Percentiles rank a stretch among this genome's conserved stretches.
Conservation (phyloP, 176 grass and related monocot genomes). For the Tuctoria greenei region DNA sequence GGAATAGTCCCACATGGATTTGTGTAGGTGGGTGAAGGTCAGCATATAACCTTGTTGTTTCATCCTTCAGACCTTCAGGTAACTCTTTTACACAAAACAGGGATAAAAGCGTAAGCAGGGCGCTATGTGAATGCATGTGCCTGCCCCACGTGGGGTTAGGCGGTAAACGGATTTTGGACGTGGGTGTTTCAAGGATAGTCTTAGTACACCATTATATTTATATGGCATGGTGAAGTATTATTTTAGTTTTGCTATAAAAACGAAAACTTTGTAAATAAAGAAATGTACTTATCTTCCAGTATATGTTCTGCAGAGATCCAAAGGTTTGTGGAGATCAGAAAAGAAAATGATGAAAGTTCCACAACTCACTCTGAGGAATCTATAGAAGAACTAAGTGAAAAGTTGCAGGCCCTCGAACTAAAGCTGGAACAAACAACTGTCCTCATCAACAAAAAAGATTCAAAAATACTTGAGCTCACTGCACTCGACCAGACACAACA, state of each 20-base stretch:
- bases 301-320: constrained; percentile 65
- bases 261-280: neutral
- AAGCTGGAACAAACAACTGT: constrained; percentile 54
- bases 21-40: too few species aligned
- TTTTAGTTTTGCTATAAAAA: neutral
- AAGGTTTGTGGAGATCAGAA: constrained; percentile 58
- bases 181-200: neutral
- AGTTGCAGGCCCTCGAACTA: constrained; percentile 55
- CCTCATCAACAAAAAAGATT: constrained; percentile 43
- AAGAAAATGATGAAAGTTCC: constrained; percentile 39
- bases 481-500: constrained; percentile 31
- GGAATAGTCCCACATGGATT: too few species aligned
- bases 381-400: constrained; percentile 47
- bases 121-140: too few species aligned
- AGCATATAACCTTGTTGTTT: too few species aligned
- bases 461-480: constrained; percentile 54
- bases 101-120: too few species aligned
- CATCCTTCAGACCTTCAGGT: too few species aligned
- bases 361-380: constrained; percentile 27
- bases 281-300: neutral
- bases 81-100: too few species aligned
- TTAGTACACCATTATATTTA: neutral
- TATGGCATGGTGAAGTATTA: constrained; percentile 12
- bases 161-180: too few species aligned
- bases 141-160: too few species aligned